Evolutionary conservation across 2,329 filamentous ascomycete species (phyloP), one percentile per base, ranked within the genome.

Genomic region (Sporothrix euskadiensis): DNA sequence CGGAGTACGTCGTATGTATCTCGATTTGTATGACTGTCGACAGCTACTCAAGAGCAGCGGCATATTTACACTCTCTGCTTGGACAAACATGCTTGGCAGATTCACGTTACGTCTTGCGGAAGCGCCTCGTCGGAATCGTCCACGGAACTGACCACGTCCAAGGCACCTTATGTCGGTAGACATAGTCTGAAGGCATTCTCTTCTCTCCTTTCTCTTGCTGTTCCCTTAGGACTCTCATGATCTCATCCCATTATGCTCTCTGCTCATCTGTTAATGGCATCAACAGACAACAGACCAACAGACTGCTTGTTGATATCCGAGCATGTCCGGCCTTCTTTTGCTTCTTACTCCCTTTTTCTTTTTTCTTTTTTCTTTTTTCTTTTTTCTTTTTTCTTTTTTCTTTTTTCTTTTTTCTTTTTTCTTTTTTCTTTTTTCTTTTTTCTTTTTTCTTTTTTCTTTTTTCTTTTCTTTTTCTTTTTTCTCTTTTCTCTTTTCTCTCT

Each of bases 231-330:
- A 6, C 19, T 26, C 56, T 59, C 52, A 56, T 30, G 9, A 30
- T 57, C 54, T 32, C 57, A 39, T 61, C 57, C 4, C 49, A 14
- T 12, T 16, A n/a, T 41, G 7, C 35, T 41, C 35, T 41, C 10
- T 65, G 39, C 14, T 66, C 32, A 19, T 59, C 41, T 22, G 22
- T 32, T 35, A 3, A 47, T 19, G 12, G 14, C 22, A 30, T 49
- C 44, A 19, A 32, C 35, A 14, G 32, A 26, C 19, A 19, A 32
- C 35, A 14, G 32, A 26, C 19, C 12, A 47, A 44, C 12, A n/a
- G 10, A n/a, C 65, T 14, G 65, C 65, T 68, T 68, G 65, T 68
- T 35, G 65, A 66, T 68, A 52, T 68, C 65, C 44, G 44, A 44
- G 14, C 44, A 68, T n/a, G 26, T 9, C 44, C 44, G 44, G 22